Evolutionary conservation across 352 stramenopile genomes (phyloP).

Genomic region (Phytophthora fragariaefolia): DNA sequence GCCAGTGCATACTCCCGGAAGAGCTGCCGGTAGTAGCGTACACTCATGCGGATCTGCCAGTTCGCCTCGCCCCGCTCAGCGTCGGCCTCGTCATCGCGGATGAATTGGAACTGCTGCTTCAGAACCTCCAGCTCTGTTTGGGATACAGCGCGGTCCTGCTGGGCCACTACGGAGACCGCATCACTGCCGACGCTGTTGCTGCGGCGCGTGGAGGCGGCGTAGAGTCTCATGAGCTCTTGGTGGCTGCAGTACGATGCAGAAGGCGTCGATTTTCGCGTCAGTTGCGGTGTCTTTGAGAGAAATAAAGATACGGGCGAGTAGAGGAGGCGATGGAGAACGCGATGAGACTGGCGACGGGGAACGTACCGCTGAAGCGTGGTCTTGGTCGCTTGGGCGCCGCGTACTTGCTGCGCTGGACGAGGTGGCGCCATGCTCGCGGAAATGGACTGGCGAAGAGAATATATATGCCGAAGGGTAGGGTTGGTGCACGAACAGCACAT

Average conservation of each 20-base stretch:
- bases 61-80: slow-evolving; percentile 48
- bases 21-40: slow-evolving; percentile 84
- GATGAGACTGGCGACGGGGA: not conserved
- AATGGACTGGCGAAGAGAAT: not conserved
- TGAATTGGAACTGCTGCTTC: slow-evolving; percentile 71
- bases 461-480: not conserved
- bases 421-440: not conserved
- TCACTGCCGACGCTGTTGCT: slow-evolving; percentile 23
- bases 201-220: slow-evolving; percentile 27
- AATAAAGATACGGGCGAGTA: slow-evolving; percentile 12
- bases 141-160: slow-evolving; percentile 7
- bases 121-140: slow-evolving; percentile 54
- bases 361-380: slow-evolving; percentile 24
- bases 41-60: slow-evolving; percentile 83
- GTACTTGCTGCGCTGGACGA: not conserved
- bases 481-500: not conserved
- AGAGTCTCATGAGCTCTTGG: slow-evolving; percentile 61
- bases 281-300: not conserved
- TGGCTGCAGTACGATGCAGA: slow-evolving; percentile 50
- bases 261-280: slow-evolving; percentile 12
- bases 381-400: not conserved
- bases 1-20: slow-evolving; percentile 86
- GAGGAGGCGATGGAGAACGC: not conserved
- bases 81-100: slow-evolving; percentile 77
- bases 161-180: slow-evolving; percentile 12